Evolutionary conservation across 176 grass and related monocot species (phyloP), one percentile per base, ranked within the genome.

Genomic region (Aegilops sharonensis): DNA sequence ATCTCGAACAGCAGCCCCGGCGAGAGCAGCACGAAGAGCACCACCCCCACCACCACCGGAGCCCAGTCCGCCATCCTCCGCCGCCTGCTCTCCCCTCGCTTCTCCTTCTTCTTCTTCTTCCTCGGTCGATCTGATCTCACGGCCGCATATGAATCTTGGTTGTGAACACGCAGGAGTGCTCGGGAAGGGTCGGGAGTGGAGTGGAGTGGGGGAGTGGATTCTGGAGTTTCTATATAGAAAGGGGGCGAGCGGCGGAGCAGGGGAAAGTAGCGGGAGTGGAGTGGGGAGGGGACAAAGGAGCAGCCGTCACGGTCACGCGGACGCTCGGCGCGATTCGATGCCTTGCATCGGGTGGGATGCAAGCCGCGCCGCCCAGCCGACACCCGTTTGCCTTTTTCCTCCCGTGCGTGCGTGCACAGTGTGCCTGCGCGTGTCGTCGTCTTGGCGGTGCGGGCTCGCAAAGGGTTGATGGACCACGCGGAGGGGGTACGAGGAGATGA

Each of bases 1-100:
- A 75, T 27, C 72, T 75, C 72, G 24, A 75, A 75, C 3, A 75
- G 72, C 72, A 75, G 72, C 42, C 72, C 72, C 72, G 72, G 72
- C 72, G 72, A 50, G 3, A 75, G 72, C 72, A 75, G 72, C 7
- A 75, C 9, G 72, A 75, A 75, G 3, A 75, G 43, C 43, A 75
- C 72, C 72, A 75, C 72, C 42, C 72, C 72, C 42, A 75, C 72
- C 72, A 75, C 72, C 72, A 75, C 72, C 43, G 72, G 72, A 0
- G 43, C 72, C 72, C 72, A 75, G 72, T 75, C 72, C 8, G 72
- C 72, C 72, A 75, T 75, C 48, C 43, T 12, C 43, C 47, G 47
- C 47, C 4, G 43, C n/a, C 70, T 7, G 9, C 6, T 11, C 31
- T 20, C 67, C 9, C 63, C 12, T 13, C 12, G 12, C 29, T 32